A percentile compares a stretch with the other conserved stretches of the same genome.
These are phyloP conservation scores for Leishmania major DNA, from an alignment of 208 protist genomes.

Conservation along the genomic window DNA sequence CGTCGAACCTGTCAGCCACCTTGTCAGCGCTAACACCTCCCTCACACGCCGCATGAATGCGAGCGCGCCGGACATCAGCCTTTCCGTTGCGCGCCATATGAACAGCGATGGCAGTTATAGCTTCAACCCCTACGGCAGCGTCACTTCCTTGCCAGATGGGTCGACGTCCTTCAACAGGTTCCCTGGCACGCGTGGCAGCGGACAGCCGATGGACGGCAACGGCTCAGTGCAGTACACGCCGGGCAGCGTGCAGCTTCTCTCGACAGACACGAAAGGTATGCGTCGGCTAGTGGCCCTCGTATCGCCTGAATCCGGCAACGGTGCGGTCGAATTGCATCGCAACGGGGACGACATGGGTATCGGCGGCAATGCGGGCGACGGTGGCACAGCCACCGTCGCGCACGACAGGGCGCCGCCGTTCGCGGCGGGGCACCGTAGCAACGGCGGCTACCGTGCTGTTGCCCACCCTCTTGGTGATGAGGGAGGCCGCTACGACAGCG, in stretches of 20 bases:
- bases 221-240: constrained; percentile 19
- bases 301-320: constrained; percentile 23
- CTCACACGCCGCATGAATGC: constrained; percentile 28
- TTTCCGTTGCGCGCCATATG: constrained; percentile 22
- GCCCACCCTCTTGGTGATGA: constrained; percentile 3
- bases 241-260: constrained; percentile 31
- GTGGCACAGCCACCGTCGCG: neutral
- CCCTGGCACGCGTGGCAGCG: constrained; percentile 14
- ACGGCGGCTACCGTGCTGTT: constrained; percentile 14
- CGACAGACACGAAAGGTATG: constrained; percentile 21
- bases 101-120: constrained; percentile 49
- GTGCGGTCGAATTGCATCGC: constrained; percentile 8
- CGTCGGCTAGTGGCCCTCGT: constrained; percentile 29
- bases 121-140: constrained; percentile 47
- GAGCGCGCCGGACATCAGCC: constrained; percentile 21
- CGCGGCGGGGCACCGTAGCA: neutral
- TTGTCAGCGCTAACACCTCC: constrained; percentile 29
- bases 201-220: constrained; percentile 14
- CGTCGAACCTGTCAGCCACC: constrained; percentile 27
- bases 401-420: neutral
- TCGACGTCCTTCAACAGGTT: constrained; percentile 22
- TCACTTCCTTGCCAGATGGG: constrained; percentile 45
- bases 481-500: constrained; percentile 3
- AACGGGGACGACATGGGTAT: constrained; percentile 16
- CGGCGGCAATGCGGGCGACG: constrained; percentile 2